Percentiles rank a stretch among this genome's conserved stretches.
These are phyloP conservation scores for Brassica hybrid DNA, from an alignment of 441 rosid species.

Conservation along the genomic window DNA sequence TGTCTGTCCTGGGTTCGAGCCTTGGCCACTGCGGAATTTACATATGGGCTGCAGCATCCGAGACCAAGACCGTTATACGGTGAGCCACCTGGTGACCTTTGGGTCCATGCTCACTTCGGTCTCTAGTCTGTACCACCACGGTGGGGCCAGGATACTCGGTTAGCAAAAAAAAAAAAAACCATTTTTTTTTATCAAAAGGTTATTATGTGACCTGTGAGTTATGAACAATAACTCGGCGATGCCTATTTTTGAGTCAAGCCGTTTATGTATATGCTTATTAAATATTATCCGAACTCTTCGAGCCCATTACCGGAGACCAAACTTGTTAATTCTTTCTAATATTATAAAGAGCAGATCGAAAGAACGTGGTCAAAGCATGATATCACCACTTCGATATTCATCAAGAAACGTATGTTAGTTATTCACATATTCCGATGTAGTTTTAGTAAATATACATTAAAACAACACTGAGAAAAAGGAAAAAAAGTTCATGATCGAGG, in stretches of 20 bases:
- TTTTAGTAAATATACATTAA: background rate
- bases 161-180: no score
- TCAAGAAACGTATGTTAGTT: slow-evolving; percentile 7
- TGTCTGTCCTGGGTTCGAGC: no score
- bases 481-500: slow-evolving; percentile 16
- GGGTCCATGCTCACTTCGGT: no score
- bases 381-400: slow-evolving; percentile 24
- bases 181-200: slow-evolving; percentile 1
- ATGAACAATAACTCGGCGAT: slow-evolving; percentile 34
- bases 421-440: background rate
- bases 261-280: slow-evolving; percentile 22
- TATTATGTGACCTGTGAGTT: slow-evolving; percentile 5
- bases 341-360: slow-evolving; percentile 16
- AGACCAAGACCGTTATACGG: no score
- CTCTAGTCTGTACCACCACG: no score
- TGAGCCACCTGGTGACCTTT: no score
- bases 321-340: background rate
- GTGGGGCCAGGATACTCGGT: no score
- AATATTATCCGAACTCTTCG: slow-evolving; percentile 33
- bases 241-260: slow-evolving; percentile 38
- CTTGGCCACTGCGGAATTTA: no score
- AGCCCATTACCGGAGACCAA: slow-evolving; percentile 42
- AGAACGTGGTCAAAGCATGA: slow-evolving; percentile 34
- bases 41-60: no score
- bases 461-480: background rate